A percentile compares a stretch with the other conserved stretches of the same genome.
These are phyloP conservation scores for Bipolaris victoriae DNA, from an alignment of 2,329 filamentous ascomycete genomes.

Conservation along the genomic window DNA sequence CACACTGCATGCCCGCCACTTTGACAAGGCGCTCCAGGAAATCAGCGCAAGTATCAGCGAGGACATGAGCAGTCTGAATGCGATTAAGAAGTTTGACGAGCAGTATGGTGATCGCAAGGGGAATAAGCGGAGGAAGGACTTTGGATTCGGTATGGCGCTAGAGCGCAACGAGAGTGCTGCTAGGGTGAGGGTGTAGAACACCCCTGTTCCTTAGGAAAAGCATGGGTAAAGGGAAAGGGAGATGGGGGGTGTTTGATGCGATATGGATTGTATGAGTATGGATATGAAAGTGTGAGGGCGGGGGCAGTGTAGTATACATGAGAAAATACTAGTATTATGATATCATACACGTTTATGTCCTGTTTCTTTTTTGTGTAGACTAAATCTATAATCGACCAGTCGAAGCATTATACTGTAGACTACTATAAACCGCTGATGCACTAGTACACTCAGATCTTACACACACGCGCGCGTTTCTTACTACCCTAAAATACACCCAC, in stretches of 20 bases:
- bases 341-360: no score
- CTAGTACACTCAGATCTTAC: no score
- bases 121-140: conserved; percentile 65
- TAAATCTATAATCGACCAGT: no score
- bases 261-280: no score
- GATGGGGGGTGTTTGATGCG: not conserved
- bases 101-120: conserved; percentile 84
- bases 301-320: no score
- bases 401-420: no score
- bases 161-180: conserved; percentile 39
- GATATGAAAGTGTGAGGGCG: no score
- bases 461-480: no score
- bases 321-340: no score
- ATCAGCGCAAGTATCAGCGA: conserved; percentile 92
- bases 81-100: conserved; percentile 94
- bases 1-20: conserved; percentile 71
- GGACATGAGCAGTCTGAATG: conserved; percentile 85
- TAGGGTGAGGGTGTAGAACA: conserved; percentile 36
- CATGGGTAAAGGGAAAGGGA: not conserved
- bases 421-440: no score
- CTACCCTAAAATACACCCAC: no score
- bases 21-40: conserved; percentile 83
- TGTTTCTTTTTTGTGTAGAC: no score
- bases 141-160: conserved; percentile 55
- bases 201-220: not conserved